These are phyloP conservation scores for Orbilia quercus DNA, from an alignment of 2,329 filamentous ascomycete genomes.

Conservation along the genomic window DNA sequence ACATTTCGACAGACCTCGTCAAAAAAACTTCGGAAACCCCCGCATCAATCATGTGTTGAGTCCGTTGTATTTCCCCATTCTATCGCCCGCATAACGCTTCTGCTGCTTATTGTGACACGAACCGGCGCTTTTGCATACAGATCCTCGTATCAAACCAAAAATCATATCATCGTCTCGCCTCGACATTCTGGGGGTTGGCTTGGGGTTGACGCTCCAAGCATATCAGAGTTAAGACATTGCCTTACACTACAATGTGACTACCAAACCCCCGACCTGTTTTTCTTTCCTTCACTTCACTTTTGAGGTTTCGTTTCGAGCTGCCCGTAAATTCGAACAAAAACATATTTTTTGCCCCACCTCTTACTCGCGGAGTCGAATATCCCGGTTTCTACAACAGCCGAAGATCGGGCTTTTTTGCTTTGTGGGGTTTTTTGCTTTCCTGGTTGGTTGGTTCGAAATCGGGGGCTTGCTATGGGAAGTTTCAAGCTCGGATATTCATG, in stretches of 20 bases:
- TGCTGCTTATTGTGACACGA: constrained; percentile 1
- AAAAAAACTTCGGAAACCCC: neutral
- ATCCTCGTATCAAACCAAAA: neutral
- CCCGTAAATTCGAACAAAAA: constrained; percentile 30
- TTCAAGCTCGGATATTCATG: constrained; percentile 26
- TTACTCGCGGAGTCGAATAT: constrained; percentile 17
- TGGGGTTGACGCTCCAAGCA: neutral
- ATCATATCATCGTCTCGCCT: neutral
- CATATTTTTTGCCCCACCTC: constrained; percentile 12
- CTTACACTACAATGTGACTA: constrained; percentile 26
- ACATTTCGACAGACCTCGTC: no score
- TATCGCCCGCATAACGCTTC: neutral
- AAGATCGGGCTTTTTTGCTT: constrained; percentile 24
- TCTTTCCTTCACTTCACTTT: no score
- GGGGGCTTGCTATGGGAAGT: no score
- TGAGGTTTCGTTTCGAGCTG: constrained; percentile 43
- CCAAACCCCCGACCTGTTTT: no score
- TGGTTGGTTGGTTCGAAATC: constrained; percentile 7
- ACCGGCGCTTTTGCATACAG: neutral
- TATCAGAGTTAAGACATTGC: constrained; percentile 36
- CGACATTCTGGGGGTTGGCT: constrained; percentile 22
- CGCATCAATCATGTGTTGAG: neutral
- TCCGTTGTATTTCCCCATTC: neutral
- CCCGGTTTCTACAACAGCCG: constrained; percentile 30
- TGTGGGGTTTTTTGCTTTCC: constrained; percentile 30